Conservation (phyloP, 169 alveolate genomes). For the Condylostoma magnum region DNA sequence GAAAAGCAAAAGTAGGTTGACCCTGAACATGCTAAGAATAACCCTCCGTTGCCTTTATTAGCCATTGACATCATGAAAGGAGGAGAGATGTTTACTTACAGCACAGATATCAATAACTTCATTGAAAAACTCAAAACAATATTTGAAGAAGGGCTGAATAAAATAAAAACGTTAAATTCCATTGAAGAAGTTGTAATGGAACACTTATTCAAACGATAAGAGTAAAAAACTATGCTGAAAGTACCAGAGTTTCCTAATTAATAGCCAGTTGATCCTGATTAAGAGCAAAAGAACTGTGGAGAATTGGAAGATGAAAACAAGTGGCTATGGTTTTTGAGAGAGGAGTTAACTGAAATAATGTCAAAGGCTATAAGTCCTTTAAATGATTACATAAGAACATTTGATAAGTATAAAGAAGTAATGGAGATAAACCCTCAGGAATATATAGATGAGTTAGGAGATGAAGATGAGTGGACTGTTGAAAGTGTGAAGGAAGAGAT, state of each 20-base stretch:
- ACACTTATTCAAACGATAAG: slow-evolving; percentile 85
- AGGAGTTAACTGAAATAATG: slow-evolving; percentile 54
- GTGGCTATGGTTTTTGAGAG: slow-evolving; percentile 85
- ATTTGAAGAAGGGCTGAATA: slow-evolving; percentile 87
- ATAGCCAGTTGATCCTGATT: slow-evolving; percentile 77
- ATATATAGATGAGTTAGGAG: slow-evolving; percentile 58
- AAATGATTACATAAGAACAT: slow-evolving; percentile 79
- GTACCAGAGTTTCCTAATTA: slow-evolving; percentile 84
- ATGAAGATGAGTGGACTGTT: slow-evolving; percentile 54
- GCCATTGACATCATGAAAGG: slow-evolving; percentile 63
- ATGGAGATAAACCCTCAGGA: slow-evolving; percentile 80
- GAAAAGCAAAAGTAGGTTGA: slow-evolving; percentile 38
- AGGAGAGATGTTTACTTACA: slow-evolving; percentile 76
- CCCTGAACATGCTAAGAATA: slow-evolving; percentile 49
- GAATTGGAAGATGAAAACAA: slow-evolving; percentile 86
- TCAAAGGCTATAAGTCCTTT: slow-evolving; percentile 80
- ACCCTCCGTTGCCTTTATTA: slow-evolving; percentile 68
- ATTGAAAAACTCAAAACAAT: slow-evolving; percentile 75
- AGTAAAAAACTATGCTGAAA: slow-evolving; percentile 68
- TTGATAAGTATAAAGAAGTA: slow-evolving; percentile 74
- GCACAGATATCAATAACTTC: slow-evolving; percentile 81
- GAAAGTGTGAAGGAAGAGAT: slow-evolving; percentile 81
- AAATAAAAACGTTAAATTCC: slow-evolving; percentile 85
- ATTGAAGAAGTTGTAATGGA: slow-evolving; percentile 87
- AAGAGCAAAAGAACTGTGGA: slow-evolving; percentile 61